phyloP scores from a whole-genome alignment of 768 basidiomycete species.

The Rhizopogon vesiculosus region DNA sequence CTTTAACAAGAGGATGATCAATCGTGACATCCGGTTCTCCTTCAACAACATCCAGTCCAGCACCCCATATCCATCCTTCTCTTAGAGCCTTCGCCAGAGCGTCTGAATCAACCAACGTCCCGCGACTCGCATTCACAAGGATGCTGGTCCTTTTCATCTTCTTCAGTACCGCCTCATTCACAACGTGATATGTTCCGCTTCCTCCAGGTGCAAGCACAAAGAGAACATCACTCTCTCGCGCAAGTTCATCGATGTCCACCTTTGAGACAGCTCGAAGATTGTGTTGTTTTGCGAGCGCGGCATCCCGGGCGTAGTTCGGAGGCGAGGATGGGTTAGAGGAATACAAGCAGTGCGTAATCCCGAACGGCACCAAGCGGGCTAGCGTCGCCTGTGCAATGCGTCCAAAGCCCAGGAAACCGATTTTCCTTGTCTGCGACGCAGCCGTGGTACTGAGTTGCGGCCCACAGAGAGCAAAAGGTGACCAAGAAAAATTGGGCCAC shows the following conservation, averaged over 20 bases:
- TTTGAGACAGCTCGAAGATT: constrained; percentile 39
- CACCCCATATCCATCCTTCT: constrained; percentile 83
- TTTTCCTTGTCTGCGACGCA: constrained; percentile 52
- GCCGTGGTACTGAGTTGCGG: constrained; percentile 63
- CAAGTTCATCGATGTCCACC: constrained; percentile 65
- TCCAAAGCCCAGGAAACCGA: constrained; percentile 93
- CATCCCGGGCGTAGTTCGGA: constrained; percentile 35
- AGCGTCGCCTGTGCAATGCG: constrained; percentile 88
- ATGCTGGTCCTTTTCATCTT: constrained; percentile 85
- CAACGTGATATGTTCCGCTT: constrained; percentile 60
- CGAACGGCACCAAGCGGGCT: constrained; percentile 76
- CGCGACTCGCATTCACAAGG: constrained; percentile 82
- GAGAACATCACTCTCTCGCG: constrained; percentile 75
- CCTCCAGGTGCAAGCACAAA: constrained; percentile 83
- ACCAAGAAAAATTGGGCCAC: constrained; percentile 82
- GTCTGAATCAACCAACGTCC: constrained; percentile 85
- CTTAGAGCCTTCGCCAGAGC: constrained; percentile 79
- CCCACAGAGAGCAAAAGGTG: constrained; percentile 83
- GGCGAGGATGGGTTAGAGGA: constrained; percentile 49
- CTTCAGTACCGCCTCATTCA: constrained; percentile 65
- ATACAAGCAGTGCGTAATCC: constrained; percentile 72
- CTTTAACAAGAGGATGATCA: constrained; percentile 78
- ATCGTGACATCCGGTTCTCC: constrained; percentile 75
- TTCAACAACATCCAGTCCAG: constrained; percentile 91
- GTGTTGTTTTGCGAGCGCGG: constrained; percentile 31